Evolutionary conservation across 169 alveolate species (phyloP), one percentile per base, ranked within the genome.

Genomic region (Babesia bigemina): DNA sequence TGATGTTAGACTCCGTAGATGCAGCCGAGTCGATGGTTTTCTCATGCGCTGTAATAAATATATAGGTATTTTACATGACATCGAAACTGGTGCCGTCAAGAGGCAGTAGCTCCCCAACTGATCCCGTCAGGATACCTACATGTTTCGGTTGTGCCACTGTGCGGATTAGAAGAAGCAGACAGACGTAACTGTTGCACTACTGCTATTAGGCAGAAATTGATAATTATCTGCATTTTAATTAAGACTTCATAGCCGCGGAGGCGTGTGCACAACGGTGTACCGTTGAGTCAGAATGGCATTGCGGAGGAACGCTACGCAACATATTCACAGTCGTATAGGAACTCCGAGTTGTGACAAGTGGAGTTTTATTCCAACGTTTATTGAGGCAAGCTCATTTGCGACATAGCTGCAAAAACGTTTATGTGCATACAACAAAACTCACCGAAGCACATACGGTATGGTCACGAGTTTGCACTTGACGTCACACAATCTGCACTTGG

Each of bases 401-500:
- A 83, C 86, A 29, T 83, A 83, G 44, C 88, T 79, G 61, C 36
- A 42, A 55, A 53, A 24, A 11, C 26, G 22, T 26, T 48, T 45
- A 26, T 42, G 10, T 16, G 11, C 33, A 33, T 2, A 36, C 0
- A 49, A 19, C 21, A 1, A 11, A 19, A 65, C 66, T 47, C 44
- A 79, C 88, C 88, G 63, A 11, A 83, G 69, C 48, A 83, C 90
- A 59, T 83, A 83, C 21, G 90, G 90, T 53, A 83, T 83, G 50
- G 72, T 83, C n/a, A 83, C 90, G 39, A 73, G 55, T 67, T 83
- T 73, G 33, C 90, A 83, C 63, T 57, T 52, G 33, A 83, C 90
- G 49, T 75, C 48, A 45, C 90, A 83, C 50, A 83, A 8, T 39
- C 78, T 48, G 70, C 90, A 83, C 28, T 45, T 39, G 42, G 88